Base-by-base conservation (phyloP, 768 basidiomycete species). In the Tremella fuciformis region DNA sequence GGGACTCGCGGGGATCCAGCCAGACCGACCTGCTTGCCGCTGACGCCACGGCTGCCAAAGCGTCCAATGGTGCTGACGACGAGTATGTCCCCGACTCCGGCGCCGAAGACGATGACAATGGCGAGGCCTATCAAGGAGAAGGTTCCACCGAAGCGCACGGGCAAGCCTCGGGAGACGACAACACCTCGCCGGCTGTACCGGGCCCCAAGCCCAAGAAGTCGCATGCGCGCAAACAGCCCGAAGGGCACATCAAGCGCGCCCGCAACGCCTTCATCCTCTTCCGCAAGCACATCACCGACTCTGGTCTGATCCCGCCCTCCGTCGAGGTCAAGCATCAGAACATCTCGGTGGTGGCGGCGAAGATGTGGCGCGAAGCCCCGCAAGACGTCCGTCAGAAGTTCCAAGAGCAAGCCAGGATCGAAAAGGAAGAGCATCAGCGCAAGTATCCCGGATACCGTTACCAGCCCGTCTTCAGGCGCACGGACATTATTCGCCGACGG, bases 231-330 rank as follows among this genome's bases (percentile, higher is more conserved):
- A 75, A 71, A 60, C 76, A 74, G 63, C 76, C 77, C 11, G 57
- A 55, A 39, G 77, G 74, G 0, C 77, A 78, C 60, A 74, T 78
- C 55, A 76, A 76, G 54, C 57, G 77, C 3, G 76, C 77, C 0
- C 62, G 77, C 58, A 78, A 78, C 60, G 69, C 75, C n/a, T 78
- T 77, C 58, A 78, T 78, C 63, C 69, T 78, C 16, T 78, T 75
- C 66, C 47, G 77, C 18, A 78, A 76, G 55, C 74, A 77, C 50
- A 69, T 78, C 51, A 76, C 75, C 22, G 77, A 78, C 60, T 75
- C 75, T 16, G 64, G 69, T 38, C 55, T 75, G 46, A 77, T 77
- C 46, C 76, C 76, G 11, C 66, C 73, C 13, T 62, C 60, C 29
- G 76, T 77, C 24, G 76, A 75, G 57, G 67, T 70, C 13, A 78